Evolutionary conservation across 306 rosid species (phyloP).

Genomic region (Cucurbita pepo): DNA sequence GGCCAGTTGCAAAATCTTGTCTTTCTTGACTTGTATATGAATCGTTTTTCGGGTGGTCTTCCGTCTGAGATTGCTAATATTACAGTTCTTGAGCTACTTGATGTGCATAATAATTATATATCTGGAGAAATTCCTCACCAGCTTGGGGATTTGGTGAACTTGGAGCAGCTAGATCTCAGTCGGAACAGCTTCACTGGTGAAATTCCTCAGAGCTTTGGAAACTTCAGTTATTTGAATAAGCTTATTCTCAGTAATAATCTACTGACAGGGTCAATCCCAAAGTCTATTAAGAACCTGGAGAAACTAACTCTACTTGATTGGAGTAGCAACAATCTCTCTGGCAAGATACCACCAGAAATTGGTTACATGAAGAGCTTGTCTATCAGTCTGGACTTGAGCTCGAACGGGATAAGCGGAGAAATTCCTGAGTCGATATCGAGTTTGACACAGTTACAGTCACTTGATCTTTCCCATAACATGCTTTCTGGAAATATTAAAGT

Average conservation of each 20-base stretch:
- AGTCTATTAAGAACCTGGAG: slow-evolving; percentile 50
- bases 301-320: slow-evolving; percentile 76
- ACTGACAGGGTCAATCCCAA: slow-evolving; percentile 61
- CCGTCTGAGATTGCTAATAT: slow-evolving; percentile 73
- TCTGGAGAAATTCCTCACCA: slow-evolving; percentile 58
- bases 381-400: slow-evolving; percentile 77
- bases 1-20: slow-evolving; percentile 81
- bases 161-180: slow-evolving; percentile 95
- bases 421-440: slow-evolving; percentile 53
- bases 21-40: slow-evolving; percentile 86
- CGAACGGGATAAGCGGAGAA: slow-evolving; percentile 57
- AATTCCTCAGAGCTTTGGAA: slow-evolving; percentile 79
- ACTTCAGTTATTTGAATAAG: slow-evolving; percentile 80
- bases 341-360: slow-evolving; percentile 55
- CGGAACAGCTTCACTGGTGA: slow-evolving; percentile 59
- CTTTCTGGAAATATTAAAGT: slow-evolving; percentile 56
- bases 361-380: slow-evolving; percentile 77
- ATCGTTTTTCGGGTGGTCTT: slow-evolving; percentile 62
- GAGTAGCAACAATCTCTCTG: slow-evolving; percentile 74
- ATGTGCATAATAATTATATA: slow-evolving; percentile 67
- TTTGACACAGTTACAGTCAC: slow-evolving; percentile 67
- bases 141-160: slow-evolving; percentile 68
- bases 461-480: slow-evolving; percentile 75
- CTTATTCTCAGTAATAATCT: slow-evolving; percentile 73
- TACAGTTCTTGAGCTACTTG: slow-evolving; percentile 79